Conservation (phyloP, 257 asterid genomes). For the Pogostemon cablin region DNA sequence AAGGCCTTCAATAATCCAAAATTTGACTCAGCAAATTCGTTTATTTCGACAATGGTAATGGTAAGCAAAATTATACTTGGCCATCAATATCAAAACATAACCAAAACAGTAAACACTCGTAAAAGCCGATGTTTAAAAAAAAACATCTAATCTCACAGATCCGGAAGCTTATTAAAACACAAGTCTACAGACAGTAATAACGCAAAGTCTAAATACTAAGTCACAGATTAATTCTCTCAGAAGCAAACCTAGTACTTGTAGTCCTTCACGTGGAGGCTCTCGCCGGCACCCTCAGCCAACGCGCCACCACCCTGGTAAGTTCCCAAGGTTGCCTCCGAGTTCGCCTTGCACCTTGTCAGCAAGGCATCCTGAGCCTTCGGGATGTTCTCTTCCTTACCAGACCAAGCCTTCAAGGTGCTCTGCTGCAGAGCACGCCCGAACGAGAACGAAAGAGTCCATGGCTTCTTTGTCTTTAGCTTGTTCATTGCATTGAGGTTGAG, state of each 20-base stretch:
- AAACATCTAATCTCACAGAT: slow-evolving; percentile 27
- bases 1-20: neutral
- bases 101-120: slow-evolving; percentile 23
- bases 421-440: slow-evolving; percentile 96
- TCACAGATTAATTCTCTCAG: slow-evolving; percentile 5
- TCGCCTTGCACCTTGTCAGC: slow-evolving; percentile 78
- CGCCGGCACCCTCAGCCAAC: slow-evolving; percentile 76
- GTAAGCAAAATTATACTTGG: slow-evolving; percentile 9
- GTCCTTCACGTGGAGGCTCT: slow-evolving; percentile 89
- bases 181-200: slow-evolving; percentile 19
- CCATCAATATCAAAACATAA: neutral
- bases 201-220: slow-evolving; percentile 23
- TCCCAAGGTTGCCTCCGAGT: slow-evolving; percentile 90
- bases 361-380: slow-evolving; percentile 78
- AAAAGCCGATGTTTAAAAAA: slow-evolving; percentile 22
- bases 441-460: slow-evolving; percentile 86
- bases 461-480: slow-evolving; percentile 75
- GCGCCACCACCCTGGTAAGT: slow-evolving; percentile 56
- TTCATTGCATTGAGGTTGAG: slow-evolving; percentile 87
- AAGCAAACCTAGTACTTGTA: slow-evolving; percentile 62
- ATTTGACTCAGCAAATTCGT: neutral
- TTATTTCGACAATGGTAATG: neutral
- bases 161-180: slow-evolving; percentile 30
- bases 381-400: slow-evolving; percentile 74
- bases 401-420: slow-evolving; percentile 94